Evolutionary conservation across 306 rosid genomes (phyloP), one percentile per base, ranked within the genome.

Genomic region (Gastrolobium bilobum): DNA sequence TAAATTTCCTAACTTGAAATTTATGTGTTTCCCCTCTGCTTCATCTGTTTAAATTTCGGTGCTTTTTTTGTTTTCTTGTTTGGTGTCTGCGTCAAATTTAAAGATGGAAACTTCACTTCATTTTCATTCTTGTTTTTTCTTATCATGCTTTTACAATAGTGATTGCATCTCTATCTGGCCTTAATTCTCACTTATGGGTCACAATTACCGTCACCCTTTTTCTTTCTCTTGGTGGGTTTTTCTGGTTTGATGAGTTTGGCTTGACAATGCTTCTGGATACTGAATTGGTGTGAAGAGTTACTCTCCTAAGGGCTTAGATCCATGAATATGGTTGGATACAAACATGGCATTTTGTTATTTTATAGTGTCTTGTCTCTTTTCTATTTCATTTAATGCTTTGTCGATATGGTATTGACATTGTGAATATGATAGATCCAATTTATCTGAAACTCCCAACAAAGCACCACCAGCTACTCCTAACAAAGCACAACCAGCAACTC

Each of bases 361-460:
- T 74, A 59, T 56, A 40, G 40, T 43, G 40, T 80, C 68, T 40
- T 69, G 30, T 57, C 34, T 64, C 63, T 29, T 51, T 33, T 57
- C 62, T 79, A 10, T 76, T 44, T 57, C 79, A 60, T 63, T 71
- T 33, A 73, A 68, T 81, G 70, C 79, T 48, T 51, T 73, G 14
- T 66, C 78, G 65, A 11, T 68, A 38, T 66, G 85, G 34, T 52
- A 7, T 43, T 77, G 71, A 67, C 78, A 75, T 79, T 77, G 50
- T 86, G 84, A 84, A 81, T 52, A 43, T 86, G 77, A 71, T 89
- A 92, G 98, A 90, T 92, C 97, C 77, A 66, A 80, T 83, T 76
- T 87, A 61, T 83, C 92, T 67, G 97, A 88, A 70, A 83, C 97
- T 65, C 87, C 86, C 13, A 82, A 82, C 74, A 82, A 82, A 61